A percentile compares a stretch with the other conserved stretches of the same genome.
These are phyloP conservation scores for Colletotrichum coccodes DNA, from an alignment of 2,329 filamentous ascomycete genomes.

Conservation along the genomic window DNA sequence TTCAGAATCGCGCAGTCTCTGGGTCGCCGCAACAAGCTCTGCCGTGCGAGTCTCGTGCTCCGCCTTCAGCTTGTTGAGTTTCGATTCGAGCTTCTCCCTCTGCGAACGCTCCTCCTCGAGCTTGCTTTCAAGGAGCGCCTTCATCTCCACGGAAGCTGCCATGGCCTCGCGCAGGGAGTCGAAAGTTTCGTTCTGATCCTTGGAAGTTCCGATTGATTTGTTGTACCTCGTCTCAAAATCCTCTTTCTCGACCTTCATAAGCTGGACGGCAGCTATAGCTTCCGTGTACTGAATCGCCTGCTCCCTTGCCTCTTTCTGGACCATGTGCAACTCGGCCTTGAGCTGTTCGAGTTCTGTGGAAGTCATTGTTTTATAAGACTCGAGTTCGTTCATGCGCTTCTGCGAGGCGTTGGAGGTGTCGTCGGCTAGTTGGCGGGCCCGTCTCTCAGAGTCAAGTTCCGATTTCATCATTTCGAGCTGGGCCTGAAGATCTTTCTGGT, in stretches of 20 bases:
- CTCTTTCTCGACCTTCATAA: slow-evolving; percentile 87
- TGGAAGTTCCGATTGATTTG: slow-evolving; percentile 72
- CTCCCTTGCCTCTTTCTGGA: slow-evolving; percentile 82
- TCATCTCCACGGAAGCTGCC: slow-evolving; percentile 80
- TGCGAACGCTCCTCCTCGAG: slow-evolving; percentile 84
- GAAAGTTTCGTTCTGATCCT: slow-evolving; percentile 77
- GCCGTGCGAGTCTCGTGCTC: slow-evolving; percentile 85
- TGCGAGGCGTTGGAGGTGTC: slow-evolving; percentile 87
- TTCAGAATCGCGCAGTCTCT: slow-evolving; percentile 85
- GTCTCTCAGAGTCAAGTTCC: slow-evolving; percentile 84
- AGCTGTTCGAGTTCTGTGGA: slow-evolving; percentile 87
- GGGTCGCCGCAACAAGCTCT: slow-evolving; percentile 79
- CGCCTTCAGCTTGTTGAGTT: slow-evolving; percentile 78
- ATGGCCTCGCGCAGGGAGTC: slow-evolving; percentile 82
- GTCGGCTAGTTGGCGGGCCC: slow-evolving; percentile 84
- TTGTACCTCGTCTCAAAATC: slow-evolving; percentile 77
- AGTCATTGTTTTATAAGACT: slow-evolving; percentile 84
- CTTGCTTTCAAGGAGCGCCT: slow-evolving; percentile 79
- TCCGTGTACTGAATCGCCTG: slow-evolving; percentile 83
- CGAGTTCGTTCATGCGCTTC: slow-evolving; percentile 84
- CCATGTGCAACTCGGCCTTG: slow-evolving; percentile 84
- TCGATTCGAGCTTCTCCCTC: slow-evolving; percentile 79
- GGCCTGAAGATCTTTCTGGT: slow-evolving; percentile 84
- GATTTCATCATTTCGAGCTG: slow-evolving; percentile 74
- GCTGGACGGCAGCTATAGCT: slow-evolving; percentile 76